phyloP scores from a whole-genome alignment of 768 basidiomycete genomes.

The Mycena olivaceomarginata region DNA sequence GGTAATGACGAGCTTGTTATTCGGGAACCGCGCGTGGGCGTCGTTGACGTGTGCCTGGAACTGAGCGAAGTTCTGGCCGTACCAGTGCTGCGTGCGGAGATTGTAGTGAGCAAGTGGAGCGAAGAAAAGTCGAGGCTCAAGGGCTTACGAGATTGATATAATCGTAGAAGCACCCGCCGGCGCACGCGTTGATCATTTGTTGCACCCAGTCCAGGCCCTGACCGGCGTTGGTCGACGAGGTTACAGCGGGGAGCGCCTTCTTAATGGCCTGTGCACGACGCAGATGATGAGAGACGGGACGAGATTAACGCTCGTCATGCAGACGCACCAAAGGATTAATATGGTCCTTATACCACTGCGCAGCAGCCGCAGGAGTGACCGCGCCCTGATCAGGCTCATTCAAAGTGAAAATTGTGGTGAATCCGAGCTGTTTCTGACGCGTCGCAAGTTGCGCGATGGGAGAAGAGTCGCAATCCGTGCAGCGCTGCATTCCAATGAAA shows the following conservation, averaged over 20 bases:
- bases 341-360: slow-evolving; percentile 57
- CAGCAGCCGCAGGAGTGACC: slow-evolving; percentile 51
- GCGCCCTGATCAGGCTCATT: slow-evolving; percentile 57
- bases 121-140: not conserved
- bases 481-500: slow-evolving; percentile 61
- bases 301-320: not conserved
- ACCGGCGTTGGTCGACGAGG: slow-evolving; percentile 53
- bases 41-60: slow-evolving; percentile 53
- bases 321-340: slow-evolving; percentile 57
- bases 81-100: slow-evolving; percentile 5
- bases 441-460: slow-evolving; percentile 54
- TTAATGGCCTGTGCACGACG: slow-evolving; percentile 51
- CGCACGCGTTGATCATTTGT: slow-evolving; percentile 56
- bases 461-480: slow-evolving; percentile 56
- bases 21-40: slow-evolving; percentile 52
- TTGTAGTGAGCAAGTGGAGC: too few species aligned
- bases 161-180: slow-evolving; percentile 53
- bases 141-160: slow-evolving; percentile 55
- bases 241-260: slow-evolving; percentile 59
- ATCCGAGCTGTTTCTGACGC: slow-evolving; percentile 51
- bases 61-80: slow-evolving; percentile 46
- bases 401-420: slow-evolving; percentile 43
- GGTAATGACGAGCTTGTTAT: slow-evolving; percentile 50
- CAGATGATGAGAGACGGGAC: not conserved
- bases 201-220: slow-evolving; percentile 57